Evolutionary conservation across 345 rosid genomes (phyloP), one percentile per base, ranked within the genome.

Genomic region (Draba incana): DNA sequence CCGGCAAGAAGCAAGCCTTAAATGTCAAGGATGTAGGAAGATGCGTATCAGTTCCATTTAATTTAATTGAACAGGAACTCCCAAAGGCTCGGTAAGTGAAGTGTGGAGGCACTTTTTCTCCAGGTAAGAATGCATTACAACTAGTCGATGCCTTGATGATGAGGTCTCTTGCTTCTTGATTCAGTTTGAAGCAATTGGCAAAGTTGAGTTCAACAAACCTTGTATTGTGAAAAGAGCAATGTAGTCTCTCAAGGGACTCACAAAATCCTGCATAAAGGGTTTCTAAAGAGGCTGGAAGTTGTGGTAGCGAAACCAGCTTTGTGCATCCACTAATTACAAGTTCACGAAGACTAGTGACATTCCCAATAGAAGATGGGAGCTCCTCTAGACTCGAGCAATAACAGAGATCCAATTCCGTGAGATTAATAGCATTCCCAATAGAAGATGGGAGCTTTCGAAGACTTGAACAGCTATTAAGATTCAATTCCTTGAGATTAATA

Each of bases 241-340:
- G 3, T 5, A 62, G 54, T 46, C 44, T 46, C 31, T 45, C 54
- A 0, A 62, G 12, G 2, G 66, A 62, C 31, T 62, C 66, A 62
- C 66, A 62, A 1, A 31, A 31, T 6, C 15, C 54, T 30, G 42
- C 66, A 30, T 15, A 1, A 6, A 62, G 5, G 30, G 3, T 0
- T 16, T 0, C 0, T 31, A 62, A 46, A 1, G 53, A 46, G 1
- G 10, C 30, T 31, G 66, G 66, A 62, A 62, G 66, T 16, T 62
- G 44, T 31, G 55, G 44, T 44, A 62, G 67, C 1, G 55, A 47
- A 15, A 35, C 38, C 10, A 35, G 38, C 38, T 35, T 35, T 35
- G 38, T 35, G 38, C 38, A 35, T 35, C 10, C 10, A 2, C 8
- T 35, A 9, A 35, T 35, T 35, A 7, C 38, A 35, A 35, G 38